Percentiles rank a stretch among this genome's conserved stretches.
Evolutionary conservation across 1,284 basidiomycete genomes (phyloP).

Genomic region (Sporisorium scitamineum): DNA sequence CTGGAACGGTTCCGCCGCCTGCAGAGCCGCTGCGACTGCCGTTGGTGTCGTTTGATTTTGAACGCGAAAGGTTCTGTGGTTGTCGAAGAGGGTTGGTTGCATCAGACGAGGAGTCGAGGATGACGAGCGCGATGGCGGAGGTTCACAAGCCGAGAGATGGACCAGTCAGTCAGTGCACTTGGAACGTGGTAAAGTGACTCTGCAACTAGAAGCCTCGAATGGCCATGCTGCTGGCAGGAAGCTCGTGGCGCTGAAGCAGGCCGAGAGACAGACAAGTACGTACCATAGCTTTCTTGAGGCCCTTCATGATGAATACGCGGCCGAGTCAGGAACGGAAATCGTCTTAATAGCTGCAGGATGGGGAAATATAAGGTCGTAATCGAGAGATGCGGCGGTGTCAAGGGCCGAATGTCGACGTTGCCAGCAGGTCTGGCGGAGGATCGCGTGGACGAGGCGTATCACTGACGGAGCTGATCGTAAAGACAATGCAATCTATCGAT

Average conservation of each 20-base stretch:
- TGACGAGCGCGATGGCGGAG: not conserved
- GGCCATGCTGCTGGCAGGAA: not conserved
- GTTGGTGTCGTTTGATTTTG: constrained; percentile 60
- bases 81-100: not conserved
- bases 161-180: constrained; percentile 1
- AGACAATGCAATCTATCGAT: not conserved
- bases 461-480: not conserved
- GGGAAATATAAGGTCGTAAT: not conserved
- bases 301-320: constrained; percentile 60
- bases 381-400: not conserved
- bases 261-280: constrained; percentile 19
- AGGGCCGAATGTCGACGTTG: not conserved
- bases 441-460: not conserved
- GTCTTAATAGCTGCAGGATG: not conserved
- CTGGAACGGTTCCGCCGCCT: constrained; percentile 51
- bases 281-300: constrained; percentile 69
- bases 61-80: constrained; percentile 64
- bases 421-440: not conserved
- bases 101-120: not conserved
- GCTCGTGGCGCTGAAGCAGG: not conserved
- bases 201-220: not conserved
- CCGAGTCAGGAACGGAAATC: constrained; percentile 2
- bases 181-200: not conserved
- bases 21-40: constrained; percentile 53
- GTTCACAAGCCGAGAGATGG: not conserved